Percentiles rank a stretch among this genome's conserved stretches.
phyloP scores from a whole-genome alignment of 2,329 filamentous ascomycete genomes.

The Fusarium clavum region DNA sequence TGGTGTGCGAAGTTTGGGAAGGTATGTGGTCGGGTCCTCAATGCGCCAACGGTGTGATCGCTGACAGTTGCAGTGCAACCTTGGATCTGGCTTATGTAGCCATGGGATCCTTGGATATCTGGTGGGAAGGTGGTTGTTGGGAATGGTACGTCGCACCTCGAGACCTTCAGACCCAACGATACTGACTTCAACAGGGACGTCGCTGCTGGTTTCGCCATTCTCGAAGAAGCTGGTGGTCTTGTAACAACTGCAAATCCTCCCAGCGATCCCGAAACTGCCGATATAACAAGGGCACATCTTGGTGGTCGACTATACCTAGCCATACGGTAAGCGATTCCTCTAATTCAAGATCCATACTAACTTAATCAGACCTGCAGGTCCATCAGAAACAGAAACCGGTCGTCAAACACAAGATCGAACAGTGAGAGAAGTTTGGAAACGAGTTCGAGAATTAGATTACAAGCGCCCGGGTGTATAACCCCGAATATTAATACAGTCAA shows the following conservation, averaged over 20 bases:
- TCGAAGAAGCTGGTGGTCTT: slow-evolving; percentile 79
- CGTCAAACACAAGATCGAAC: slow-evolving; percentile 76
- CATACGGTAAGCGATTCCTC: slow-evolving; percentile 61
- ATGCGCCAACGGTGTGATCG: background rate
- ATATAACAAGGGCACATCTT: slow-evolving; percentile 69
- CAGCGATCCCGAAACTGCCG: slow-evolving; percentile 62
- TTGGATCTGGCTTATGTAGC: slow-evolving; percentile 80
- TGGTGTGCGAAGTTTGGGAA: slow-evolving; percentile 76
- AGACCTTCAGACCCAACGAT: too few species aligned
- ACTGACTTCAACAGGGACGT: slow-evolving; percentile 76
- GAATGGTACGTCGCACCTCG: slow-evolving; percentile 79
- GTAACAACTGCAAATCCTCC: slow-evolving; percentile 81
- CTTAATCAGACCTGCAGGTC: slow-evolving; percentile 68
- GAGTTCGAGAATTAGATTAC: slow-evolving; percentile 75
- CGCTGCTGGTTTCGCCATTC: slow-evolving; percentile 77
- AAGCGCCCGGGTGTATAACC: slow-evolving; percentile 64
- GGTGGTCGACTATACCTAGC: slow-evolving; percentile 79
- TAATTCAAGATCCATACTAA: background rate
- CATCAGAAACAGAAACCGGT: slow-evolving; percentile 70
- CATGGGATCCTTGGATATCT: slow-evolving; percentile 81
- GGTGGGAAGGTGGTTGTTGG: slow-evolving; percentile 87
- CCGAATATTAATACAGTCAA: background rate
- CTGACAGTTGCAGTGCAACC: slow-evolving; percentile 67
- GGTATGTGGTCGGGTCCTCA: slow-evolving; percentile 45
- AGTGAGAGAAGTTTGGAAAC: slow-evolving; percentile 78